These are phyloP conservation scores for Boletus tomentosulus DNA, from an alignment of 768 basidiomycete species.

Conservation along the genomic window DNA sequence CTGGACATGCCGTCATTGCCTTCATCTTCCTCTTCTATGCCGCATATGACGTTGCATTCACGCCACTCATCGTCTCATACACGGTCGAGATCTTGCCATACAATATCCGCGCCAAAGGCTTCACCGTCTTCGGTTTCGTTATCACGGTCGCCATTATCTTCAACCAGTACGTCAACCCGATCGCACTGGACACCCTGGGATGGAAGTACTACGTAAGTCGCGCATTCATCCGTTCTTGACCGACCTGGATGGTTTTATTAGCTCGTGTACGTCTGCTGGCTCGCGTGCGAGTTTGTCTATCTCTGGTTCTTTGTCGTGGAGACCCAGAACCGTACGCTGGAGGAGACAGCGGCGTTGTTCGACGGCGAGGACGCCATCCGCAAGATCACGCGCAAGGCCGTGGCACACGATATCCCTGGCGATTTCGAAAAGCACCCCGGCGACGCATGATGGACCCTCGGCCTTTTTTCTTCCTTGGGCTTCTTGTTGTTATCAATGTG, in stretches of 20 bases:
- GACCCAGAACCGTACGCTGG: constrained; percentile 69
- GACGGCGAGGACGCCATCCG: constrained; percentile 58
- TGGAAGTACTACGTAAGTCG: constrained; percentile 74
- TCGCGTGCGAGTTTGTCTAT: constrained; percentile 61
- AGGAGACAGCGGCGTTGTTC: constrained; percentile 80
- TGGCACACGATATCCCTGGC: constrained; percentile 12
- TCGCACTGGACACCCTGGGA: constrained; percentile 56
- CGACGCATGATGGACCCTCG: not conserved
- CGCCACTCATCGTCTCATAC: constrained; percentile 82
- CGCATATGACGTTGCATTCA: constrained; percentile 78
- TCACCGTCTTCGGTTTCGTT: constrained; percentile 75
- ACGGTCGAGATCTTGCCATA: constrained; percentile 87
- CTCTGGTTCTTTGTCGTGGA: constrained; percentile 66
- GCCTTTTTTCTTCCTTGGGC: not conserved
- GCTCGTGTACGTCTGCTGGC: constrained; percentile 71
- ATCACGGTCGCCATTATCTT: constrained; percentile 81
- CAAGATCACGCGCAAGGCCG: constrained; percentile 29
- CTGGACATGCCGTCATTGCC: constrained; percentile 71
- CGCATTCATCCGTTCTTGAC: not conserved
- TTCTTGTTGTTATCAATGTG: not conserved
- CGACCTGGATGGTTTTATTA: constrained; percentile 13
- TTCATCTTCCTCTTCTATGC: constrained; percentile 85
- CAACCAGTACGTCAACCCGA: constrained; percentile 85
- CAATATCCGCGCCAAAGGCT: constrained; percentile 79
- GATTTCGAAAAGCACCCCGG: constrained; percentile 22